These are phyloP conservation scores for Lentinula detonsa DNA, from an alignment of 768 basidiomycete genomes.

Conservation along the genomic window DNA sequence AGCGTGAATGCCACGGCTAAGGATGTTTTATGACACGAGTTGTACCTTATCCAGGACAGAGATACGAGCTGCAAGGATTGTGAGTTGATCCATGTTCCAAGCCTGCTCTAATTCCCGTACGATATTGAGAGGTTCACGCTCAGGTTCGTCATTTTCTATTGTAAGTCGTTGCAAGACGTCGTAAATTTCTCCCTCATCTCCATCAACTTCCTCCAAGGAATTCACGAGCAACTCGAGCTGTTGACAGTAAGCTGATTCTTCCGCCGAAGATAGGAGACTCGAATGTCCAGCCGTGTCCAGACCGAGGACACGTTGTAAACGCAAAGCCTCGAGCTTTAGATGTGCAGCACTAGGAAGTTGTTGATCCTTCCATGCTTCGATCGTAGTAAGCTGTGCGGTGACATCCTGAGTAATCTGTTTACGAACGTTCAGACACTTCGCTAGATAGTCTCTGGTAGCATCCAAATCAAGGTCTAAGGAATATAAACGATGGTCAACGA, in stretches of 20 bases:
- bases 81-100: constrained; percentile 24
- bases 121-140: constrained; percentile 13
- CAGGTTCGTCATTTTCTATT: neutral
- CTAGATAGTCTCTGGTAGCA: neutral
- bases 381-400: neutral
- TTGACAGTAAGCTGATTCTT: neutral
- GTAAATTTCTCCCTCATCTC: constrained; percentile 1
- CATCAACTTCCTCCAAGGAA: neutral
- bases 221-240: neutral
- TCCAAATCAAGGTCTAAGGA: neutral
- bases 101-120: constrained; percentile 20
- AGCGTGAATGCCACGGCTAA: neutral
- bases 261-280: neutral
- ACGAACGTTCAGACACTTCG: neutral
- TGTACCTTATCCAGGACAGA: constrained; percentile 20
- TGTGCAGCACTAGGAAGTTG: neutral
- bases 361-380: neutral
- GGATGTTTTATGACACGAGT: neutral
- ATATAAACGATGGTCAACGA: neutral
- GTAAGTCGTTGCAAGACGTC: neutral
- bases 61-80: constrained; percentile 16
- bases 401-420: neutral
- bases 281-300: neutral
- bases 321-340: neutral
- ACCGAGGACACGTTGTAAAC: neutral